Evolutionary conservation across 2,329 filamentous ascomycete genomes (phyloP), one percentile per base, ranked within the genome.

Genomic region (Allantophomopsis cytisporea): DNA sequence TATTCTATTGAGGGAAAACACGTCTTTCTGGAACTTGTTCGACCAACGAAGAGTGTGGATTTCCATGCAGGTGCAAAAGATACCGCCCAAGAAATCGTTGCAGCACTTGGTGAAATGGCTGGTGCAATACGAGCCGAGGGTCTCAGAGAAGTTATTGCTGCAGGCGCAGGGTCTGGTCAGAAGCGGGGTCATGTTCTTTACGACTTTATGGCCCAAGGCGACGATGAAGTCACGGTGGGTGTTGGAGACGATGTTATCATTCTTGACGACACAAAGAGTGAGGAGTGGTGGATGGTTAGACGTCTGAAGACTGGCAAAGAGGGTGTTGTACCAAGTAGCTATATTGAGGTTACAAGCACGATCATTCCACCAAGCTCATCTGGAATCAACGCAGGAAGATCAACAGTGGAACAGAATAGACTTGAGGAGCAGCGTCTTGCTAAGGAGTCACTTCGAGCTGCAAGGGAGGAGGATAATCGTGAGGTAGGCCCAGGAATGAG

Each of bases 1-100:
- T 96, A 96, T 59, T 95, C 88, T 16, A 86, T 94, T 42, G 91
- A 98, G 63, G 91, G 89, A 30, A 98, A 98, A 56, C 91, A 96
- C 60, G 84, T 98, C 12, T 98, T 98, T 54, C 69, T 98, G 57
- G 91, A 98, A 58, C 68, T 98, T 36, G 80, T 95, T 38, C 71
- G 81, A 39, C 91, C 91, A 6, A 94, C 85, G 61, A 95, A 89
- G 64, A 95, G 87, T 57, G 70, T 95, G 42, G 91, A 98, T 61
- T 93, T 98, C 49, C 91, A 98, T 58, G 93, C 91, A 14, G 91
- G 91, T 34, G 87, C 88, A 35, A 98, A 96, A 61, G 91, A 96
- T 59, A 95, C 89, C 5, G 91, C 91, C 6, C 78, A 88, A 48
- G 89, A 96, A 60, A 96, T 98, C 53, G 84, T 94, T 23, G 71